Evolutionary conservation across 805 yeast genomes (phyloP).

Genomic region (Spathaspora gorwiae): DNA sequence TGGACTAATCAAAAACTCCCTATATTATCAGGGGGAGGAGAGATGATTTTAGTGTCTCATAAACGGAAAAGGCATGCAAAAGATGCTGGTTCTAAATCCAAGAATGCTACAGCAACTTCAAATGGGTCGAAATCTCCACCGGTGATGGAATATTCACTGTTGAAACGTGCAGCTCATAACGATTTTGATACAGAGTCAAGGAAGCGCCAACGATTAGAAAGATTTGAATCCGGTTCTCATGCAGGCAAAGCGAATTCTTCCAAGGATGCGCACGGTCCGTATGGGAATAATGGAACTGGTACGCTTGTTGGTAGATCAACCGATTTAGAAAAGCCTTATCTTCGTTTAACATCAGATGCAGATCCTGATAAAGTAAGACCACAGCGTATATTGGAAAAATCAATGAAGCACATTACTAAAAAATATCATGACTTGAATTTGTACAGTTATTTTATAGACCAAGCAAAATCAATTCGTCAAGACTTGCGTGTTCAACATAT

Average conservation of each 20-base stretch:
- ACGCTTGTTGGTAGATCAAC: constrained; percentile 57
- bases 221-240: constrained; percentile 38
- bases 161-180: background rate
- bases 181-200: constrained; percentile 28
- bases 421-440: constrained; percentile 37
- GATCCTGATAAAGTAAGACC: constrained; percentile 85
- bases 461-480: constrained; percentile 87
- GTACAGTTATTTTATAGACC: constrained; percentile 81
- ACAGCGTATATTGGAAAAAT: constrained; percentile 49
- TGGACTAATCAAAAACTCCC: constrained; percentile 56
- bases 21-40: constrained; percentile 20
- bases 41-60: constrained; percentile 8
- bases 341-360: constrained; percentile 87
- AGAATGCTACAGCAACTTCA: background rate
- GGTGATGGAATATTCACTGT: too few species aligned
- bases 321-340: constrained; percentile 68
- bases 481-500: constrained; percentile 91
- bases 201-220: constrained; percentile 40
- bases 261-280: constrained; percentile 3
- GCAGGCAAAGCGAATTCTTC: constrained; percentile 6
- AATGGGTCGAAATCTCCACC: too few species aligned
- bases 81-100: background rate
- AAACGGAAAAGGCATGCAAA: background rate
- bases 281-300: background rate
- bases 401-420: constrained; percentile 49